Evolutionary conservation across 2,329 filamentous ascomycete species (phyloP).

Genomic region (Neoarthrinium moseri): DNA sequence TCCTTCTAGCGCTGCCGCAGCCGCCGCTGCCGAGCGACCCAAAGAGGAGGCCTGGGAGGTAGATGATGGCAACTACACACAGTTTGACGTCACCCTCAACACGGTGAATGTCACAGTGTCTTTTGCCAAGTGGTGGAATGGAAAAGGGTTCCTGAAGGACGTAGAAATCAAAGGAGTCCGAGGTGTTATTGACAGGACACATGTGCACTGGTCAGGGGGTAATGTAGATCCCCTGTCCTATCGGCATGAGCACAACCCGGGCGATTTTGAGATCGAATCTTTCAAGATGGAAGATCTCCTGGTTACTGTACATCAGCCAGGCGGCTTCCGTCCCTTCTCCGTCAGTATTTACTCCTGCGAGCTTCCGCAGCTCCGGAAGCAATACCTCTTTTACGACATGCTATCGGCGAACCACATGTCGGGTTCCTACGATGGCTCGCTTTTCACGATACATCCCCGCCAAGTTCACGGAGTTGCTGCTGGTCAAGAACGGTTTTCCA

Average conservation of each 20-base stretch:
- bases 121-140: constrained; percentile 99
- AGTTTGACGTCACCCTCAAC: constrained; percentile 93
- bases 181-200: constrained; percentile 87
- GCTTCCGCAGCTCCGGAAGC: constrained; percentile 86
- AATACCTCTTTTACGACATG: constrained; percentile 98
- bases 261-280: constrained; percentile 94
- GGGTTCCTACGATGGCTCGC: constrained; percentile 88
- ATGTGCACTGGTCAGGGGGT: constrained; percentile 69
- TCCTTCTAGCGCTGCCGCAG: constrained; percentile 77
- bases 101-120: constrained; percentile 95
- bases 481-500: constrained; percentile 52
- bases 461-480: constrained; percentile 81
- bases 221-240: constrained; percentile 81
- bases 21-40: constrained; percentile 71
- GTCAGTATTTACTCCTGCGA: constrained; percentile 96
- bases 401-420: constrained; percentile 94
- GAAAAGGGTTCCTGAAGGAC: constrained; percentile 85
- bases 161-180: constrained; percentile 93
- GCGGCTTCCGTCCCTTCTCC: constrained; percentile 88
- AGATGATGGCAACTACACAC: constrained; percentile 95
- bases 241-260: constrained; percentile 81
- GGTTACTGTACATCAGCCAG: constrained; percentile 87
- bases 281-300: constrained; percentile 96
- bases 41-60: constrained; percentile 48
- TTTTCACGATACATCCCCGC: constrained; percentile 95